Conservation (phyloP, 2,329 filamentous ascomycete species). For the Zasmidium angulare region DNA sequence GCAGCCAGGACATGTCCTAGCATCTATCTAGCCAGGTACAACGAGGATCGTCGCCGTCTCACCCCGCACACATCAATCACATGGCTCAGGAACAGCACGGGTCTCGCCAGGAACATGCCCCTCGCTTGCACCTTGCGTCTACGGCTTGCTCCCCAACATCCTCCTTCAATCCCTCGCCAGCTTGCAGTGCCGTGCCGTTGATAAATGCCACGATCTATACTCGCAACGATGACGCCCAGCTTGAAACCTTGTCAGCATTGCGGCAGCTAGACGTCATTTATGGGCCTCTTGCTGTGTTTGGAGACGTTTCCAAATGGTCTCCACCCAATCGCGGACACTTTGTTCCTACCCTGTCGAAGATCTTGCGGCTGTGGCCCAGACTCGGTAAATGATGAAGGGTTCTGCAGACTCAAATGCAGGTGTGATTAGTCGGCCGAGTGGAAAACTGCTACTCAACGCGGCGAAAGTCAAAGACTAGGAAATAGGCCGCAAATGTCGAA, state of each 20-base stretch:
- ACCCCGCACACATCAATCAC: constrained; percentile 18
- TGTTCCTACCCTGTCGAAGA: not conserved
- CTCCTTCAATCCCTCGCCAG: not conserved
- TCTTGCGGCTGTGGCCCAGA: not conserved
- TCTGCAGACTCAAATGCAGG: not conserved
- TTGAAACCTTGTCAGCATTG: constrained; percentile 5
- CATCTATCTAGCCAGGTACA: not conserved
- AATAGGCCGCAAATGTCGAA: not conserved
- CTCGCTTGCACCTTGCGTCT: constrained; percentile 2
- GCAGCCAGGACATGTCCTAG: not conserved
- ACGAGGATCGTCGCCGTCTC: constrained; percentile 3
- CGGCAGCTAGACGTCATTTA: constrained; percentile 8
- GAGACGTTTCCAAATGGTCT: constrained; percentile 2
- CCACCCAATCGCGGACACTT: not conserved
- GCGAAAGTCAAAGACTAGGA: not conserved
- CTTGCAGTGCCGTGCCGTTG: not conserved
- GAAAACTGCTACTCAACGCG: not conserved
- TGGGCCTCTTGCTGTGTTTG: not conserved
- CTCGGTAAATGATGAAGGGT: not conserved
- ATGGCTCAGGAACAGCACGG: constrained; percentile 14
- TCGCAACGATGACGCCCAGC: constrained; percentile 1
- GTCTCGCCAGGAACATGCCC: constrained; percentile 4
- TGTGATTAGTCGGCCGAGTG: not conserved
- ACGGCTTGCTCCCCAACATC: not conserved
- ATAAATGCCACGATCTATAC: constrained; percentile 1